Evolutionary conservation across 2,329 filamentous ascomycete species (phyloP), one percentile per base, ranked within the genome.

Genomic region (Penicillium sp.): DNA sequence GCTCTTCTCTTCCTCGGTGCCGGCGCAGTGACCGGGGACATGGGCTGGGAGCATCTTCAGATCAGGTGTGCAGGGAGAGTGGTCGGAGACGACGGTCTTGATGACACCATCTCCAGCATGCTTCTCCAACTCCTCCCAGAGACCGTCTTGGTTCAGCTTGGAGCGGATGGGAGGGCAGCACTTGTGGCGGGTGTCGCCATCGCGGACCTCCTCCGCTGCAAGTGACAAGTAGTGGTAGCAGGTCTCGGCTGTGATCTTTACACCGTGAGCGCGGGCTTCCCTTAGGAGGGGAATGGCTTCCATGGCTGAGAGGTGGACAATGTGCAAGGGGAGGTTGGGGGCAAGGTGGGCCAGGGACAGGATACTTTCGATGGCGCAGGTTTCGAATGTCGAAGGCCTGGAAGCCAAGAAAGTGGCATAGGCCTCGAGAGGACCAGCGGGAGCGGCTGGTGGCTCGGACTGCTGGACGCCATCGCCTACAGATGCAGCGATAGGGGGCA

Each of bases 141-240:
- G 81, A 1, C 83, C 83, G 65, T 96, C 89, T 66, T 93, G 89
- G 77, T 97, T 97, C 38, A 81, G 77, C 65, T 88, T 85, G 59
- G 84, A 86, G 50, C 92, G 88, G 71, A 97, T 96, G 0, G 92
- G 92, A 27, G 92, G 92, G 73, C 92, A 96, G 81, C 92, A 97
- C 75, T 97, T 97, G 79, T 96, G 92, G 53, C 92, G 78, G 27
- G 92, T 96, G 73, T 97, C 92, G 42, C 92, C 92, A 60, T 90
- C 84, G 54, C 85, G 81, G 54, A 97, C 89, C 60, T 87, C 81
- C 76, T 97, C 92, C 0, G 92, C 87, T 0, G 90, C 87, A 2
- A 97, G 81, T 3, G 88, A 89, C 13, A 97, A 85, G 74, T 96
- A 97, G 78, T 96, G 92, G 81, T 95, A 96, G 77, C 92, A 96